Conservation (phyloP, 768 basidiomycete species). For the Pulveroboletus sp. region DNA sequence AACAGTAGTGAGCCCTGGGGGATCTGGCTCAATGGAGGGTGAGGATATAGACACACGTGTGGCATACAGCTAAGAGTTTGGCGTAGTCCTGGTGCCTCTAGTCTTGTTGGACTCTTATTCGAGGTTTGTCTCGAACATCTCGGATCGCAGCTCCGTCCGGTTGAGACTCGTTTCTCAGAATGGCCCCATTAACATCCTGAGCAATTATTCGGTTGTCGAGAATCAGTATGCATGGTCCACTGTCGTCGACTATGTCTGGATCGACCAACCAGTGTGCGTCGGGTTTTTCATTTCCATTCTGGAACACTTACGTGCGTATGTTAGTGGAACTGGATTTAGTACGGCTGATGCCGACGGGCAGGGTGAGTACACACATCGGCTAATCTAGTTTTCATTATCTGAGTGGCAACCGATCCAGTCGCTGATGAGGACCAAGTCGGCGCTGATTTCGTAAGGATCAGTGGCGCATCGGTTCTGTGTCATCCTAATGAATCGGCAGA, state of each 20-base stretch:
- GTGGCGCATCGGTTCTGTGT: not conserved
- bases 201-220: constrained; percentile 43
- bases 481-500: no score
- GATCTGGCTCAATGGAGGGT: constrained; percentile 73
- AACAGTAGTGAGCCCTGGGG: constrained; percentile 51
- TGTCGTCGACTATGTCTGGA: constrained; percentile 64
- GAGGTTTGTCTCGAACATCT: constrained; percentile 57
- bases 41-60: constrained; percentile 10
- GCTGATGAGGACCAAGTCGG: constrained; percentile 65
- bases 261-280: constrained; percentile 64
- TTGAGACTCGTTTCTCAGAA: no score
- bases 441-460: constrained; percentile 37
- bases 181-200: constrained; percentile 58
- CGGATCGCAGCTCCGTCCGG: no score
- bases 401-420: constrained; percentile 33
- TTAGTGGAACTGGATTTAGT: constrained; percentile 57
- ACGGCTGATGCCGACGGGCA: constrained; percentile 61
- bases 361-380: constrained; percentile 39
- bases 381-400: not conserved
- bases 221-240: constrained; percentile 58
- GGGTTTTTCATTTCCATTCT: not conserved
- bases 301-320: constrained; percentile 5
- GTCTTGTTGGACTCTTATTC: constrained; percentile 57
- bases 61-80: not conserved
- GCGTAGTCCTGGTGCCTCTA: constrained; percentile 66